Base-by-base conservation (phyloP, 2,329 filamentous ascomycete species). In the Verticillium nonalfalfae region DNA sequence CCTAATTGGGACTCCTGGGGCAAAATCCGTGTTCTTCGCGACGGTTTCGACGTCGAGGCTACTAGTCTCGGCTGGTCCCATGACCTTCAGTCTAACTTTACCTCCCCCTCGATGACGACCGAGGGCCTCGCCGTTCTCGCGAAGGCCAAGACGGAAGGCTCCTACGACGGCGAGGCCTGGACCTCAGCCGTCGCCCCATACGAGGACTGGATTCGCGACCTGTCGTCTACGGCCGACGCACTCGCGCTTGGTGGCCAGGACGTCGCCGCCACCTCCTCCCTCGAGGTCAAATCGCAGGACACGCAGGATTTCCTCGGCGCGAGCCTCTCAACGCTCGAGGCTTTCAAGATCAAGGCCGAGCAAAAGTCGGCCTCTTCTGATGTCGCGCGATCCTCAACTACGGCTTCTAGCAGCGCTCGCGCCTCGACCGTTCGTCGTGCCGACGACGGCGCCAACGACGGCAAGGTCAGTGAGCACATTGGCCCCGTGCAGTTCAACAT, bases 1-100 rank as follows among this genome's bases (percentile, higher is more conserved):
- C 90, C 93, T 15, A 97, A 97, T 73, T 99, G 95, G 95, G 95
- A 99, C 75, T 97, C 93, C 0, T 97, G 93, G 91, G 93, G 93
- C 63, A 99, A 98, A 76, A 97, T 99, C 63, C 85, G 94, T 52
- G 92, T 98, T 55, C 80, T 98, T 34, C 86, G 92, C 60, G 95
- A 97, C 71, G 91, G 89, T 0, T 98, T 98, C 69, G 92, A 98
- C 67, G 91, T 96, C 26, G 95, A 99, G 78, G 84, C 85, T 14
- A 83, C 96, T 54, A 95, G 91, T 68, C 84, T 87, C 62, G 90
- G 88, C 58, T 99, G 95, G 95, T 89, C 89, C 1, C 83, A 91
- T 61, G 93, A 96, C 66, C 90, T 95, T 58, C 87, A 93, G 69
- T 82, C 84, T 52, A 72, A 76, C 3, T 75, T 80, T 57, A 78